Percentiles rank a stretch among this genome's conserved stretches.
phyloP scores from a whole-genome alignment of 2,329 filamentous ascomycete genomes.

The Fusarium illudens region DNA sequence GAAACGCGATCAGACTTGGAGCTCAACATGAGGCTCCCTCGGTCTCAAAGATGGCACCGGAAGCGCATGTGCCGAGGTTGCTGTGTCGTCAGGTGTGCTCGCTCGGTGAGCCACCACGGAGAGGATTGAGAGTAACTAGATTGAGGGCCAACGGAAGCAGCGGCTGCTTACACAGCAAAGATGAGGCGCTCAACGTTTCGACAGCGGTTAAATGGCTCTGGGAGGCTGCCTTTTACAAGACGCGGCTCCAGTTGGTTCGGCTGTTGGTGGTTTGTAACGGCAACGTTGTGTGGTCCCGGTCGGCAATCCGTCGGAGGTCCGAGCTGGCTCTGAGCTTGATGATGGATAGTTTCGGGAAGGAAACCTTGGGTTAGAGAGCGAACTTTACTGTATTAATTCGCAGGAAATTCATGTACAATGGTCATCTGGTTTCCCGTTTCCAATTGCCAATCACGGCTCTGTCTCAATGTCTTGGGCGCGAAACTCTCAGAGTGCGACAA shows the following conservation, averaged over 20 bases:
- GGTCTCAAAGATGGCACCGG: not conserved
- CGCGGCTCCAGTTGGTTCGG: not conserved
- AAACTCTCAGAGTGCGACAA: not conserved
- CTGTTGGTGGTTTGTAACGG: constrained; percentile 1
- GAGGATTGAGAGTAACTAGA: not conserved
- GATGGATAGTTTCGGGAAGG: not conserved
- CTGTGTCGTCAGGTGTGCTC: not conserved
- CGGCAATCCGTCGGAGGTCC: constrained; percentile 11
- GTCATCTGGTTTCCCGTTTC: not conserved
- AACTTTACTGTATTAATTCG: not conserved
- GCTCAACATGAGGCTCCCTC: not conserved
- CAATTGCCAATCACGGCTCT: not conserved
- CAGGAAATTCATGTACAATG: not conserved
- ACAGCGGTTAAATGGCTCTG: not conserved
- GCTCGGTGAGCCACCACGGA: not conserved
- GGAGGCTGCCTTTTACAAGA: not conserved
- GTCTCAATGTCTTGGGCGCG: not conserved
- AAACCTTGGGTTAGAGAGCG: not conserved
- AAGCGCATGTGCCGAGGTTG: not conserved
- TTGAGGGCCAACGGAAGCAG: not conserved
- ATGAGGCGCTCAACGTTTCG: not conserved
- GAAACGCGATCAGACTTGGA: not conserved
- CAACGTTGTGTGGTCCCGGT: not conserved
- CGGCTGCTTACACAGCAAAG: not conserved
- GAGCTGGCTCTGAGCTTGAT: not conserved